Evolutionary conservation across 257 asterid species (phyloP).

Genomic region (Plectranthus barbatus): DNA sequence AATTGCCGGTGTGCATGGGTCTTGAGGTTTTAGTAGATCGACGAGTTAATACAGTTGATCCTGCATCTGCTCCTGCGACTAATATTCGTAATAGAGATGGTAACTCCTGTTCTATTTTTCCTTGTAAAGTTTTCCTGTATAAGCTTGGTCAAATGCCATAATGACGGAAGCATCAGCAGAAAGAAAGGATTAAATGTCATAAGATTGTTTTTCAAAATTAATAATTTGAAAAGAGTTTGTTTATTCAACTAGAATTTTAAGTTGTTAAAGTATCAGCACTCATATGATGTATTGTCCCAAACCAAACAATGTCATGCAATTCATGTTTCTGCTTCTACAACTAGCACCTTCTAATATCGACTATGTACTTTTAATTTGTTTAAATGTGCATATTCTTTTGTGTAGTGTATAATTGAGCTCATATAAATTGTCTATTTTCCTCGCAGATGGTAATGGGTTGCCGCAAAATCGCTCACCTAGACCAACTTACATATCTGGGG

Average conservation of each 20-base stretch:
- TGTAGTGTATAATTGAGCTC: not conserved
- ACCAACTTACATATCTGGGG: constrained; percentile 5
- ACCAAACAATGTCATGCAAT: not conserved
- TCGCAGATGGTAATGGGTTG: constrained; percentile 3
- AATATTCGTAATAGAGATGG: constrained; percentile 55
- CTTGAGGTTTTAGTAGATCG: constrained; percentile 71
- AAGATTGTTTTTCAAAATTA: too few relatives aligned
- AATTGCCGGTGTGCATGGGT: constrained; percentile 69
- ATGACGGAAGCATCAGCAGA: not conserved
- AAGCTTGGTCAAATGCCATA: not conserved
- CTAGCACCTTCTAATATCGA: not conserved
- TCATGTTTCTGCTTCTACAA: not conserved
- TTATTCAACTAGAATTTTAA: not conserved
- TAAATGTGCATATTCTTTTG: not conserved
- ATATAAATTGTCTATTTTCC: not conserved
- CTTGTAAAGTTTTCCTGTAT: not conserved
- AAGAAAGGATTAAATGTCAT: too few relatives aligned
- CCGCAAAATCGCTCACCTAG: constrained; percentile 2
- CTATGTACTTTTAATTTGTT: not conserved
- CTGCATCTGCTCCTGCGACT: constrained; percentile 27
- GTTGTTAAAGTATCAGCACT: not conserved
- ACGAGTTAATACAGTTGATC: constrained; percentile 22
- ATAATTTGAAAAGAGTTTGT: not conserved
- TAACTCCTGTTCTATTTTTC: constrained; percentile 11
- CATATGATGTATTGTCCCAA: not conserved